Evolutionary conservation across 306 rosid species (phyloP).

Genomic region (Quercus alba): DNA sequence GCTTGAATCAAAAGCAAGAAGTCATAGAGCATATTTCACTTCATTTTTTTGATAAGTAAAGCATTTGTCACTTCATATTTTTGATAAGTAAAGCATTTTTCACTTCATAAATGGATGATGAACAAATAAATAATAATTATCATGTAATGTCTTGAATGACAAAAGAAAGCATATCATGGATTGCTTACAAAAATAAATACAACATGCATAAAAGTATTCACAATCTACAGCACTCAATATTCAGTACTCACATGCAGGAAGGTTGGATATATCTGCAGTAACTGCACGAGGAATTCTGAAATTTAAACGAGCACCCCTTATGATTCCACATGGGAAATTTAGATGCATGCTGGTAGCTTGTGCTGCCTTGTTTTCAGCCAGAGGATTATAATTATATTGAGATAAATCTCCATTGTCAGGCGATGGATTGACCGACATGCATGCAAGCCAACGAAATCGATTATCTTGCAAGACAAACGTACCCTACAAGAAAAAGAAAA

Average conservation of each 20-base stretch:
- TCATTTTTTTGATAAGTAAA: background rate
- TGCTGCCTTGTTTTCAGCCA: slow-evolving; percentile 49
- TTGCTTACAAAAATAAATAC: background rate
- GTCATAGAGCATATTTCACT: background rate
- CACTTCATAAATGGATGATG: background rate
- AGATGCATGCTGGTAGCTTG: slow-evolving; percentile 86
- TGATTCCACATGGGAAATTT: slow-evolving; percentile 91
- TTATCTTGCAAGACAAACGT: slow-evolving; percentile 95
- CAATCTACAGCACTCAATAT: slow-evolving; percentile 1
- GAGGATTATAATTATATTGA: slow-evolving; percentile 45
- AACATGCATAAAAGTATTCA: background rate
- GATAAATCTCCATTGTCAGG: slow-evolving; percentile 47
- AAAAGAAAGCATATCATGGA: background rate
- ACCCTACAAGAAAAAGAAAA: slow-evolving; percentile 54
- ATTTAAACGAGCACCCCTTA: slow-evolving; percentile 92
- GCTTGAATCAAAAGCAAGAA: background rate
- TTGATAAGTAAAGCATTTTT: background rate
- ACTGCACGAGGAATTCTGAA: slow-evolving; percentile 93
- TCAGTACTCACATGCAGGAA: slow-evolving; percentile 80
- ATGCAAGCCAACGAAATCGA: slow-evolving; percentile 78
- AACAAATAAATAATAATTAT: background rate
- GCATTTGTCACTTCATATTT: too few relatives aligned
- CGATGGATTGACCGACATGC: slow-evolving; percentile 63
- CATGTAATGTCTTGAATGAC: background rate
- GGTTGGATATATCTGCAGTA: slow-evolving; percentile 81